Evolutionary conservation across 1,284 basidiomycete species (phyloP).

Genomic region (Moesziomyces globuligerus): DNA sequence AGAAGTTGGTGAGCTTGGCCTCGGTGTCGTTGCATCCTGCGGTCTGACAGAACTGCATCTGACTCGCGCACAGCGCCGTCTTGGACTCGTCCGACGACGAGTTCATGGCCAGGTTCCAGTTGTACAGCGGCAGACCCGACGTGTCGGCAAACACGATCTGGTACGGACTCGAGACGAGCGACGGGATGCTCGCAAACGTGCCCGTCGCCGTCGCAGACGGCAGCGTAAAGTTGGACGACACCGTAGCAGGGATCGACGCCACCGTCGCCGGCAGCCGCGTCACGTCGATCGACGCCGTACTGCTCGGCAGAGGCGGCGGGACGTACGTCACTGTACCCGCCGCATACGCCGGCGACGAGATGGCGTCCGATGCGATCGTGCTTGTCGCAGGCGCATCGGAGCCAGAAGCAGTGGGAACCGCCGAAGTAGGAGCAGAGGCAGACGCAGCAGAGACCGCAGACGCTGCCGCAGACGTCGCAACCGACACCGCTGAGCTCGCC

Average conservation of each 20-base stretch:
- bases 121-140: slow-evolving; percentile 29
- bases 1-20: slow-evolving; percentile 59
- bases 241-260: slow-evolving; percentile 14
- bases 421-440: slow-evolving; percentile 5
- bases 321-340: slow-evolving; percentile 41
- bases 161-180: slow-evolving; percentile 41
- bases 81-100: slow-evolving; percentile 22
- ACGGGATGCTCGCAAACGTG: slow-evolving; percentile 28
- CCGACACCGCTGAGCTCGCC: slow-evolving; percentile 1
- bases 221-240: slow-evolving; percentile 57
- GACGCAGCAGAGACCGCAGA: slow-evolving; percentile 1
- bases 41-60: slow-evolving; percentile 57
- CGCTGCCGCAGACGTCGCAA: slow-evolving; percentile 6
- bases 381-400: slow-evolving; percentile 28
- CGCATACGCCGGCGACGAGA: slow-evolving; percentile 34
- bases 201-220: slow-evolving; percentile 47
- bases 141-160: slow-evolving; percentile 44
- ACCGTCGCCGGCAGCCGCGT: slow-evolving; percentile 28
- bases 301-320: slow-evolving; percentile 28
- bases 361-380: slow-evolving; percentile 19
- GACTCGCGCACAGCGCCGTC: slow-evolving; percentile 49
- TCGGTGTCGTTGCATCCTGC: slow-evolving; percentile 53
- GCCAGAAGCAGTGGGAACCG: slow-evolving; percentile 22
- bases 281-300: slow-evolving; percentile 29
- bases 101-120: slow-evolving; percentile 40